Conservation (phyloP, 2,329 filamentous ascomycete genomes). For the Corynespora cassiicola region DNA sequence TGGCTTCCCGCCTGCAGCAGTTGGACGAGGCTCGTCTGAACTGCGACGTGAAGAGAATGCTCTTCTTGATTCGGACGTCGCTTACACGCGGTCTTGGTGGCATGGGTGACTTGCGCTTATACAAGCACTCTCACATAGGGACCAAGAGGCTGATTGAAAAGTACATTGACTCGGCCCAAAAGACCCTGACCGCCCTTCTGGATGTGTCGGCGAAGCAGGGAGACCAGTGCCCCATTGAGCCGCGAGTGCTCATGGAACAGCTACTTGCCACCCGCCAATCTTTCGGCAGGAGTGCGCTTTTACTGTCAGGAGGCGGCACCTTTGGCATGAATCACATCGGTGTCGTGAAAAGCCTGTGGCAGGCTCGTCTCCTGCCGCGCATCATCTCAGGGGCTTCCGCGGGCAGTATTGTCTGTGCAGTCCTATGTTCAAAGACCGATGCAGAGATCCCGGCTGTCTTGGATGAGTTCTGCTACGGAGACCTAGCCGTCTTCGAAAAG, state of each 20-base stretch:
- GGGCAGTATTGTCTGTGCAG: conserved; percentile 83
- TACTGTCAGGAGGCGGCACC: conserved; percentile 85
- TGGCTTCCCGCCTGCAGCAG: conserved; percentile 72
- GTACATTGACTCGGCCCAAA: conserved; percentile 81
- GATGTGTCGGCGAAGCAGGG: conserved; percentile 62
- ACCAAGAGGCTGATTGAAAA: conserved; percentile 87
- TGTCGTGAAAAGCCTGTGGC: conserved; percentile 80
- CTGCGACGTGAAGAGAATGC: conserved; percentile 77
- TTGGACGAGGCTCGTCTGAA: conserved; percentile 76
- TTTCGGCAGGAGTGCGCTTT: conserved; percentile 82
- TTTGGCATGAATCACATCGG: conserved; percentile 94
- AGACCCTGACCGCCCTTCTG: conserved; percentile 75
- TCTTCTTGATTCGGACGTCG: conserved; percentile 80
- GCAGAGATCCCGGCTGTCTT: conserved; percentile 77
- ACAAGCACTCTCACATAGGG: conserved; percentile 82
- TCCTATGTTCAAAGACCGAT: conserved; percentile 79
- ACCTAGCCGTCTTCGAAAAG: conserved; percentile 80
- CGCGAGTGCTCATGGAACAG: conserved; percentile 69
- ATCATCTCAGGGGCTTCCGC: conserved; percentile 90
- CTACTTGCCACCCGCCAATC: conserved; percentile 76
- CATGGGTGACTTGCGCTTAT: conserved; percentile 83
- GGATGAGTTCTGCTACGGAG: conserved; percentile 76
- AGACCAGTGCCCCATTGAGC: conserved; percentile 60
- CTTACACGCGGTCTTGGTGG: conserved; percentile 82
- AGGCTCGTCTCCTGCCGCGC: conserved; percentile 76